Conservation (phyloP, 2,329 filamentous ascomycete genomes). For the Calonectria montana region DNA sequence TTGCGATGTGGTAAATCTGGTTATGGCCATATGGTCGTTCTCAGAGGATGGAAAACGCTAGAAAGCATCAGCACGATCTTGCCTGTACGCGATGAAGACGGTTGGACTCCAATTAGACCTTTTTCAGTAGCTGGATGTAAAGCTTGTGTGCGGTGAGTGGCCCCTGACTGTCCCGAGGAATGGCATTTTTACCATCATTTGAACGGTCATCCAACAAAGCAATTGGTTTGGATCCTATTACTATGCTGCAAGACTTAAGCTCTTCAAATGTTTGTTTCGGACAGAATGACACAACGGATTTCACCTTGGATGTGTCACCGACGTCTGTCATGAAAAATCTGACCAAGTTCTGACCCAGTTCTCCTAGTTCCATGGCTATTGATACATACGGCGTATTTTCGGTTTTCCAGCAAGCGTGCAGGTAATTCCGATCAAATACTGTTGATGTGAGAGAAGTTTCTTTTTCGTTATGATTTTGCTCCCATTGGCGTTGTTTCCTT, state of each 20-base stretch:
- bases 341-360: neutral
- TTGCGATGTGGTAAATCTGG: neutral
- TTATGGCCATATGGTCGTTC: neutral
- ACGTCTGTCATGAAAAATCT: neutral
- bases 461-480: no score
- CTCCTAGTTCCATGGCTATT: neutral
- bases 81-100: neutral
- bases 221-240: neutral
- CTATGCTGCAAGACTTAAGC: neutral
- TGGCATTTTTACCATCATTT: neutral
- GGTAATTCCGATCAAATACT: neutral
- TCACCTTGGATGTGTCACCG: neutral
- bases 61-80: no score
- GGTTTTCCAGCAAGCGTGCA: neutral
- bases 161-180: neutral
- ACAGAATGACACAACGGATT: neutral
- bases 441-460: no score
- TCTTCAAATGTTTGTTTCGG: neutral
- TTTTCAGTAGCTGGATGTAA: neutral
- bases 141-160: neutral
- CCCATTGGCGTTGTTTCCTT: neutral
- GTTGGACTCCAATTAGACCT: neutral
- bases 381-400: neutral
- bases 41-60: neutral
- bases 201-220: conserved; percentile 2